Percentiles rank a stretch among this genome's conserved stretches.
phyloP scores from a whole-genome alignment of 1,139 yeast species.

The Protomyces inundatus region DNA sequence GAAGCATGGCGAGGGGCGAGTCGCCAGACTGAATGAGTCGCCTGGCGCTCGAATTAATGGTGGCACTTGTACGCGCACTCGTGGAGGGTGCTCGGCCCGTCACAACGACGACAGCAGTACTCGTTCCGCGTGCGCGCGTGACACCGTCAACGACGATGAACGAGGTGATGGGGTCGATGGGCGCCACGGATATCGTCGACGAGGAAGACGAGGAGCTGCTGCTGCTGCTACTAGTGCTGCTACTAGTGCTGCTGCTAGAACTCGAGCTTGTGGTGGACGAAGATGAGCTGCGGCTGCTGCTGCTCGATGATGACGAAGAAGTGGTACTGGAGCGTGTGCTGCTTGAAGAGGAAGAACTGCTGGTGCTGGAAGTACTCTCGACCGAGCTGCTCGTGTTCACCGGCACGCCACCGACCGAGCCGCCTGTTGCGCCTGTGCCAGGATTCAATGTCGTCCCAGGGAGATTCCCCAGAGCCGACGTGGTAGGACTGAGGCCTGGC shows the following conservation, averaged over 20 bases:
- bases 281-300: neutral
- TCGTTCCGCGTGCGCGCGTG: slow-evolving; percentile 7
- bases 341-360: neutral
- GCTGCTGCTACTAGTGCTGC: neutral
- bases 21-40: neutral
- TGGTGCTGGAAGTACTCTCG: neutral
- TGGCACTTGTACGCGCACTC: neutral
- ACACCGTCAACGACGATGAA: slow-evolving; percentile 8
- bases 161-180: slow-evolving; percentile 10
- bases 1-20: neutral
- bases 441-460: neutral
- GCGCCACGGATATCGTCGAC: neutral
- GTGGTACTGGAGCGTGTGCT: neutral
- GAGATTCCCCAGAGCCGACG: no score
- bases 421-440: neutral
- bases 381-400: neutral
- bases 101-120: slow-evolving; percentile 8
- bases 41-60: neutral
- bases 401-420: neutral
- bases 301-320: neutral
- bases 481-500: neutral
- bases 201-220: neutral
- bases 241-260: neutral
- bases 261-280: neutral
- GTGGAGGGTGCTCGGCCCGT: neutral